Base-by-base conservation (phyloP, 1,284 basidiomycete species). In the Earliella scabrosa region DNA sequence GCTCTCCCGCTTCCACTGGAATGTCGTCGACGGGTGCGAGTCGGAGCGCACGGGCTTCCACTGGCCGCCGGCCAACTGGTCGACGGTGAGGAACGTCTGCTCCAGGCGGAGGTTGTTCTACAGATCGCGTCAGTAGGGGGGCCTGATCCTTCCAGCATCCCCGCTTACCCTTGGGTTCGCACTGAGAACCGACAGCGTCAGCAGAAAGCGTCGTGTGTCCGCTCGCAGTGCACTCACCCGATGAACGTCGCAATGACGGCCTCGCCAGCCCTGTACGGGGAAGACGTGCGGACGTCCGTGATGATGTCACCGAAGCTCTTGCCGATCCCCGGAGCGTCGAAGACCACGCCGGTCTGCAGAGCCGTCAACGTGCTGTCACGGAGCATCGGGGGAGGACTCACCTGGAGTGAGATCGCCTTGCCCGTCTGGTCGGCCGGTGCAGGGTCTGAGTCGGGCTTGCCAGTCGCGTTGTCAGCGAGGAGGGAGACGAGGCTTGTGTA, bases 41-140 rank as follows among this genome's bases (percentile, higher is more conserved):
- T 94, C 92, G 2, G 88, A 87, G 41, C 85, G 77, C 45, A 87
- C 82, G 0, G 78, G 68, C 51, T 59, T 72, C 89, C 89, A 93
- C 45, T 74, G 66, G 10, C 77, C 80, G 26, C 75, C 68, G 7
- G 77, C 70, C 23, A 79, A 72, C 45, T 77, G 79, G 61, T 92
- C 88, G 34, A 93, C 80, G 7, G 79, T 83, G 48, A 93, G 74
- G 77, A 89, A 93, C 0, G 89, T 91, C 27, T 77, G 77, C 66
- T 92, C 90, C 10, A 93, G 77, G 16, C 85, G 82, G 26, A 92
- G 79, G 66, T 93, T 90, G 68, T 93, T 93, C 88, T 91, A 62
- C 40, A 2, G n/a, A 21, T 26, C 29, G 13, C 29, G 29, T 31
- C 29, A 31, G 29, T n/a, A n/a, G n/a, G n/a, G n/a, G n/a, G n/a